These are phyloP conservation scores for Glaciozyma martinii DNA, from an alignment of 768 basidiomycete species.

Conservation along the genomic window DNA sequence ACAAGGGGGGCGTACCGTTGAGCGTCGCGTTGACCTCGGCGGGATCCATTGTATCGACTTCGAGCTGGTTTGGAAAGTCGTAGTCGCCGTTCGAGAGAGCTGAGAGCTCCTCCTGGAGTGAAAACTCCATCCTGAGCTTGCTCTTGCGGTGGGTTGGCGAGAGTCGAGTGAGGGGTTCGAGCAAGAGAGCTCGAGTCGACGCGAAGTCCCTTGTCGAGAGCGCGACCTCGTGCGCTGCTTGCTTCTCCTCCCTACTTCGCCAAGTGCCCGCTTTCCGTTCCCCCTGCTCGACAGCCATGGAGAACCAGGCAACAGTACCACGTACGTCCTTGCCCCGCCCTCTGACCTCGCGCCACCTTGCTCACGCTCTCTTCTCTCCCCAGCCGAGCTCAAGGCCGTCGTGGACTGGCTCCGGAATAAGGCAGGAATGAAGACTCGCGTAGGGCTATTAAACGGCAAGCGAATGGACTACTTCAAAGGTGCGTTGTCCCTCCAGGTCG, in stretches of 20 bases:
- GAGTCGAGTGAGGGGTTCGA: too few species aligned
- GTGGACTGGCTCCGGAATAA: conserved; percentile 79
- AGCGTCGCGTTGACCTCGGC: conserved; percentile 22
- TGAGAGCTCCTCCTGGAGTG: conserved; percentile 18
- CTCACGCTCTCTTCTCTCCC: too few species aligned
- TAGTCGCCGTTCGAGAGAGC: not conserved
- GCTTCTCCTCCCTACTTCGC: too few species aligned
- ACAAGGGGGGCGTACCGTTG: conserved; percentile 31
- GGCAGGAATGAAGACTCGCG: conserved; percentile 76
- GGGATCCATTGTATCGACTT: conserved; percentile 34
- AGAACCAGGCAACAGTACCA: too few species aligned
- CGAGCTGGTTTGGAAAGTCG: not conserved
- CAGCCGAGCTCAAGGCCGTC: conserved; percentile 63
- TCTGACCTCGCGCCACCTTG: too few species aligned
- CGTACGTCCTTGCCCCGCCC: too few species aligned
- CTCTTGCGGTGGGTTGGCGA: too few species aligned
- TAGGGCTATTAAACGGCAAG: conserved; percentile 86
- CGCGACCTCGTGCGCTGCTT: too few species aligned
- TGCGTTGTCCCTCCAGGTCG: conserved; percentile 39
- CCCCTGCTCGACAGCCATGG: too few species aligned
- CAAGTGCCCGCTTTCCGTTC: too few species aligned
- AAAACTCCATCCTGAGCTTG: conserved; percentile 2
- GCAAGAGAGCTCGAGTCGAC: too few species aligned
- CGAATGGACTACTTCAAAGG: conserved; percentile 98
- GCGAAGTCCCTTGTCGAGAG: too few species aligned